Evolutionary conservation across 306 rosid species (phyloP).

Genomic region (Corylus americana): DNA sequence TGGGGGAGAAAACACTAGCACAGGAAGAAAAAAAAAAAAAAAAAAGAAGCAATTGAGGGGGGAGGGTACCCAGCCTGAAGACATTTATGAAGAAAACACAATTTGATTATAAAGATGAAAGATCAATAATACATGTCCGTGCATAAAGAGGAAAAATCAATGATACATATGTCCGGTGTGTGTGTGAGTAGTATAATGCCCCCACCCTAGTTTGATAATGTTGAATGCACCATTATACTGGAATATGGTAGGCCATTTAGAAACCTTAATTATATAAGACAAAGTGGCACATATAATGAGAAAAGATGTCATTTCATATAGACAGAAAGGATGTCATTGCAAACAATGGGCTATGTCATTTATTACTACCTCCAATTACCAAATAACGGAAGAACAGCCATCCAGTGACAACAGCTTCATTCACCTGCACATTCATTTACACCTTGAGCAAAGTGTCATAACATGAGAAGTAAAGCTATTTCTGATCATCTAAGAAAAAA

Average conservation of each 20-base stretch:
- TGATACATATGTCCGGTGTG: background rate
- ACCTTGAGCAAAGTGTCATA: slow-evolving; percentile 6
- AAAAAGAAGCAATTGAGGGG: background rate
- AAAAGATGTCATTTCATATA: background rate
- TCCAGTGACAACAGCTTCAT: slow-evolving; percentile 94
- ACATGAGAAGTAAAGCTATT: background rate
- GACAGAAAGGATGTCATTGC: background rate
- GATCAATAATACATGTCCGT: no score
- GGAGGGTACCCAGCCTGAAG: background rate
- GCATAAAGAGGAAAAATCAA: background rate
- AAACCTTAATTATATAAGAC: background rate
- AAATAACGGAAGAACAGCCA: slow-evolving; percentile 99
- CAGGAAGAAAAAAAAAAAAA: background rate
- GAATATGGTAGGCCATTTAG: background rate
- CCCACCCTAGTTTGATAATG: background rate
- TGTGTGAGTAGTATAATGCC: background rate
- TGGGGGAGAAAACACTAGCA: no score
- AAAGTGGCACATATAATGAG: background rate
- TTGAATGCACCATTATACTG: background rate
- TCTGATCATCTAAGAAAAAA: background rate
- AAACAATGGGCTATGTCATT: slow-evolving; percentile 6
- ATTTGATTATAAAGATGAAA: no score
- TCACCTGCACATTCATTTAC: slow-evolving; percentile 53
- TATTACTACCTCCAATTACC: slow-evolving; percentile 90
- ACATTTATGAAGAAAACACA: background rate